Conservation (phyloP, 306 rosid species). For the Cucurbita maxima region DNA sequence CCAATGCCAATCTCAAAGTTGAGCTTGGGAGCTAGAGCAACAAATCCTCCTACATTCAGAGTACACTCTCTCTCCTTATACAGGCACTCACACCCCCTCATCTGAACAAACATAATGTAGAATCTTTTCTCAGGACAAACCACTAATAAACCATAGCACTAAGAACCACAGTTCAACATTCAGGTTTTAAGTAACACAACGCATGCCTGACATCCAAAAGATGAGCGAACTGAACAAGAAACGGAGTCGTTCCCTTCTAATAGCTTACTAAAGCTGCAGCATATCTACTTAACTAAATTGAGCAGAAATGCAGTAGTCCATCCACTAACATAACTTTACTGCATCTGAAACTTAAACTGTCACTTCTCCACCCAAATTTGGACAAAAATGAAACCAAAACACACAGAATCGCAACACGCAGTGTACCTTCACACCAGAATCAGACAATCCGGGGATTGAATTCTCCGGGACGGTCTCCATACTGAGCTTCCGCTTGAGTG, state of each 20-base stretch:
- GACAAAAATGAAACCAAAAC: background rate
- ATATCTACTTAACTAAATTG: background rate
- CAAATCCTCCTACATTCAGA: background rate
- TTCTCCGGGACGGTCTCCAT: conserved; percentile 35
- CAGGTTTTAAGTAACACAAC: background rate
- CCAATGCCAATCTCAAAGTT: background rate
- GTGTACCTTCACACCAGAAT: conserved; percentile 85
- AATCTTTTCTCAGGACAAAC: background rate
- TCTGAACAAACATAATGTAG: background rate
- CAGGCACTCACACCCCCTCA: background rate
- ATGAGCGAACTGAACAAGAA: background rate
- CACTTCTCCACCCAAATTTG: background rate
- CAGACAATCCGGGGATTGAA: conserved; percentile 31
- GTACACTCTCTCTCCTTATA: background rate
- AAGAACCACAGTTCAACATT: background rate
- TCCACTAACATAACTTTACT: background rate
- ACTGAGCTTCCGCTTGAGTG: conserved; percentile 82
- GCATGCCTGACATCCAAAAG: background rate
- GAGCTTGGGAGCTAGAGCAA: background rate
- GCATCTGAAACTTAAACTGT: background rate
- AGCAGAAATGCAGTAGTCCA: background rate
- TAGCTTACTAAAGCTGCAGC: background rate
- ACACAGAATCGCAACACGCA: background rate
- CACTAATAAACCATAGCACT: background rate
- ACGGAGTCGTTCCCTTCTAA: background rate